phyloP scores from a whole-genome alignment of 2,329 filamentous ascomycete genomes.

The Ambrosiella cleistominuta region DNA sequence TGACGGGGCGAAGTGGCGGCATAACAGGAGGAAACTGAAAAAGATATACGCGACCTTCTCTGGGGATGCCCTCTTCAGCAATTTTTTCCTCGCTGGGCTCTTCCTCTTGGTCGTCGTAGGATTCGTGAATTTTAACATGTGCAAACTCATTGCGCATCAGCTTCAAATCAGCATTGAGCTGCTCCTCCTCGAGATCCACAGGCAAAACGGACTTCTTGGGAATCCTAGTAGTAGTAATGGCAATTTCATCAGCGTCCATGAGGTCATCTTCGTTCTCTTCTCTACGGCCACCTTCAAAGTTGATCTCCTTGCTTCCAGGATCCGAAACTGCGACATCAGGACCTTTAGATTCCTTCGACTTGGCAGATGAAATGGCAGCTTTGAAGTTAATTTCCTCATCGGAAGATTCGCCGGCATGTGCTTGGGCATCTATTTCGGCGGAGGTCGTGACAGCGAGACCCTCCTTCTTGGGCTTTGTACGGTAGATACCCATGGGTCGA shows the following conservation, averaged over 20 bases:
- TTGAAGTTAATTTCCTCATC: constrained; percentile 13
- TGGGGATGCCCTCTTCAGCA: constrained; percentile 6
- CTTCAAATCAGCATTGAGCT: constrained; percentile 22
- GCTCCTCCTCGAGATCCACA: constrained; percentile 17
- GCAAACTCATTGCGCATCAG: constrained; percentile 26
- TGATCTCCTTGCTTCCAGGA: constrained; percentile 28
- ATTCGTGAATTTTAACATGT: constrained; percentile 9
- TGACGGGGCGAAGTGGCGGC: constrained; percentile 29
- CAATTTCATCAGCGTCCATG: constrained; percentile 15
- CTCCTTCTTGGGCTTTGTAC: constrained; percentile 12
- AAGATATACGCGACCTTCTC: constrained; percentile 40
- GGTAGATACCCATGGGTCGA: constrained; percentile 39
- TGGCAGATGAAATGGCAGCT: constrained; percentile 12
- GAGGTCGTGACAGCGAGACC: constrained; percentile 9
- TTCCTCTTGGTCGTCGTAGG: constrained; percentile 11
- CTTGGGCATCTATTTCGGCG: constrained; percentile 11
- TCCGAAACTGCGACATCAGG: constrained; percentile 39
- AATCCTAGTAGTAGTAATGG: constrained; percentile 18
- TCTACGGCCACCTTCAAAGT: constrained; percentile 21
- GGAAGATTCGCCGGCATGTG: constrained; percentile 7
- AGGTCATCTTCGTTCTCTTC: constrained; percentile 16
- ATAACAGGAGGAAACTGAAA: constrained; percentile 48
- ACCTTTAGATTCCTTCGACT: background rate
- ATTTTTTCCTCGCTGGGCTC: constrained; percentile 13
- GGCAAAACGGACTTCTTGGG: constrained; percentile 14